Percentiles rank a stretch among this genome's conserved stretches.
phyloP scores from a whole-genome alignment of 805 yeast species.

The Wickerhamiella qilinensis region DNA sequence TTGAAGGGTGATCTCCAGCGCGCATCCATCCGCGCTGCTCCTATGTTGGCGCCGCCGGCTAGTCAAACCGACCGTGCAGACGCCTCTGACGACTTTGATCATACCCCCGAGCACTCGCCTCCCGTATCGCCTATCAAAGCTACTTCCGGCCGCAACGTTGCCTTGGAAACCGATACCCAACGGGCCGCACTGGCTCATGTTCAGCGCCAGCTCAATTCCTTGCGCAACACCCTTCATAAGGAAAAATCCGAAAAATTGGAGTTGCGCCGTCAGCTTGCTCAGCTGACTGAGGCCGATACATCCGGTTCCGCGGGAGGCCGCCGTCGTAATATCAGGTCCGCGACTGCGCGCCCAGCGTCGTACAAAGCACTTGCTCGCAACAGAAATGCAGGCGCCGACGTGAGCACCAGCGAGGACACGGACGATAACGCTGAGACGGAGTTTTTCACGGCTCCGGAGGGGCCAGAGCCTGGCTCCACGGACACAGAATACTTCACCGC shows the following conservation, averaged over 20 bases:
- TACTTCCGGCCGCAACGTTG: slow-evolving; percentile 18
- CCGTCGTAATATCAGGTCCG: background rate
- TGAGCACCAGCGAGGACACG: background rate
- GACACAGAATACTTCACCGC: background rate
- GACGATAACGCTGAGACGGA: background rate
- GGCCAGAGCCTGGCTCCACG: background rate
- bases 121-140: slow-evolving; percentile 22
- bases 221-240: slow-evolving; percentile 36
- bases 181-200: slow-evolving; percentile 50
- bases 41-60: background rate
- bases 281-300: background rate
- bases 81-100: slow-evolving; percentile 9
- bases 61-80: background rate
- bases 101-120: slow-evolving; percentile 18
- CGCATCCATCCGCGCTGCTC: background rate
- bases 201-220: slow-evolving; percentile 41
- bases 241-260: slow-evolving; percentile 27
- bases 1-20: slow-evolving; percentile 12
- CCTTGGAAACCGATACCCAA: slow-evolving; percentile 50
- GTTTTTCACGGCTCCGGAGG: background rate
- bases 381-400: background rate
- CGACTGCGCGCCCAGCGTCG: no score
- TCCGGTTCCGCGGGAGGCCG: background rate
- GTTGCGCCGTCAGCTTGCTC: slow-evolving; percentile 7
- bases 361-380: background rate